Conservation (phyloP, 2,329 filamentous ascomycete genomes). For the Hymenoscyphus scutula region DNA sequence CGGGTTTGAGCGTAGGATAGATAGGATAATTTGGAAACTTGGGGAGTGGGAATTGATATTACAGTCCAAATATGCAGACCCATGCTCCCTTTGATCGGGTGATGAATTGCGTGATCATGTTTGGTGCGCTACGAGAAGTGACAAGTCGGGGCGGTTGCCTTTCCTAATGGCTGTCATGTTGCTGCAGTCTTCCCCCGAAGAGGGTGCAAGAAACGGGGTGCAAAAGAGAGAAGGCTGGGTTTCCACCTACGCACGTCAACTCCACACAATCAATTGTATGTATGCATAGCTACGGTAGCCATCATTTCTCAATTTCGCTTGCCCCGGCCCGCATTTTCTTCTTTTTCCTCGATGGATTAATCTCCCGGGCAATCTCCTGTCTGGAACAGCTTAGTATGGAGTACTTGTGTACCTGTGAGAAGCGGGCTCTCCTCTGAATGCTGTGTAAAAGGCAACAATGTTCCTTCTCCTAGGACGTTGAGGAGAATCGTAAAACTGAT, state of each 20-base stretch:
- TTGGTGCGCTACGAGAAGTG: background rate
- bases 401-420: too few species aligned
- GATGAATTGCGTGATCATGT: conserved; percentile 1
- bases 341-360: too few species aligned
- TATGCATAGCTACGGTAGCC: background rate
- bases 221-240: too few species aligned
- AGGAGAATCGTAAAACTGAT: too few species aligned
- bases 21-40: background rate
- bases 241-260: background rate
- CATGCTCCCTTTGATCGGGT: background rate
- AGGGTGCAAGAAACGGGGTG: too few species aligned
- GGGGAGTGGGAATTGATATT: background rate
- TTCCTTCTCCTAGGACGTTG: too few species aligned
- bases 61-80: background rate
- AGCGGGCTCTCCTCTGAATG: too few species aligned
- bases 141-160: background rate
- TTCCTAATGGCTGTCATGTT: background rate
- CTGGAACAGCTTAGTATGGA: too few species aligned
- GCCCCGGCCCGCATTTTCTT: too few species aligned
- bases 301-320: background rate
- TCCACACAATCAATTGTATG: background rate
- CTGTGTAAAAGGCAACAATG: too few species aligned
- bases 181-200: background rate
- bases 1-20: background rate
- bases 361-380: too few species aligned